phyloP scores from a whole-genome alignment of 495 filamentous ascomycete species.

The Symbiotaphrina buchneri region DNA sequence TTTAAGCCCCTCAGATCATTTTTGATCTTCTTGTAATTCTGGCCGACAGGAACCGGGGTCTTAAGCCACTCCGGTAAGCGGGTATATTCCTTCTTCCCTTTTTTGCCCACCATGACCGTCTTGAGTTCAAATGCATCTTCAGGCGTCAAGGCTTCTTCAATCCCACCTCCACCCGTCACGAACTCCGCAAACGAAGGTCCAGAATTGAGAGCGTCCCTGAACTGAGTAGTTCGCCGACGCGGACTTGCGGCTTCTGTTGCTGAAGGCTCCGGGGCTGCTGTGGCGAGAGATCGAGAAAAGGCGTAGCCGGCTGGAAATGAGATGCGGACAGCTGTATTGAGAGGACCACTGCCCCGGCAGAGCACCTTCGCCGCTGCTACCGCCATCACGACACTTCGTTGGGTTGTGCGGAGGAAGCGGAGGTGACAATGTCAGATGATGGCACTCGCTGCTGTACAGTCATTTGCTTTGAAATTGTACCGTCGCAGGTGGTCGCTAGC shows the following conservation, averaged over 20 bases:
- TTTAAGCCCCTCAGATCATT: conserved; percentile 73
- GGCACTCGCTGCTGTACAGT: too few species aligned
- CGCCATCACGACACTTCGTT: conserved; percentile 9
- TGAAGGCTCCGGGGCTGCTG: conserved; percentile 13
- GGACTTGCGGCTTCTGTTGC: conserved; percentile 8
- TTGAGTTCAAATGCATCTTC: conserved; percentile 33
- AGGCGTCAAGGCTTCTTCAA: conserved; percentile 33
- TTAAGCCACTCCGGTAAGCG: conserved; percentile 88
- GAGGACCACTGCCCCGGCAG: conserved; percentile 9
- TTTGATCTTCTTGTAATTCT: conserved; percentile 87
- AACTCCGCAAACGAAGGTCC: conserved; percentile 80
- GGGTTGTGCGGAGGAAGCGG: background rate
- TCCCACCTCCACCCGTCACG: conserved; percentile 20
- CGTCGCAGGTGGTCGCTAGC: too few species aligned
- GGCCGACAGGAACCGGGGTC: conserved; percentile 67
- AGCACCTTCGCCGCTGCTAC: conserved; percentile 10
- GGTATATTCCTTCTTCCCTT: conserved; percentile 67
- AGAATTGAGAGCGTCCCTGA: conserved; percentile 58
- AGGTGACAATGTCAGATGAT: background rate
- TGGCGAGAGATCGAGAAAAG: conserved; percentile 17
- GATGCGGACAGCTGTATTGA: conserved; percentile 6
- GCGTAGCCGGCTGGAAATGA: conserved; percentile 2
- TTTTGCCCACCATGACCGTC: conserved; percentile 66
- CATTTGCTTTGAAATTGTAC: too few species aligned
- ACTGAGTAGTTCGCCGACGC: conserved; percentile 36